Evolutionary conservation across 2,329 filamentous ascomycete species (phyloP).

Genomic region (Neofusicoccum sp.): DNA sequence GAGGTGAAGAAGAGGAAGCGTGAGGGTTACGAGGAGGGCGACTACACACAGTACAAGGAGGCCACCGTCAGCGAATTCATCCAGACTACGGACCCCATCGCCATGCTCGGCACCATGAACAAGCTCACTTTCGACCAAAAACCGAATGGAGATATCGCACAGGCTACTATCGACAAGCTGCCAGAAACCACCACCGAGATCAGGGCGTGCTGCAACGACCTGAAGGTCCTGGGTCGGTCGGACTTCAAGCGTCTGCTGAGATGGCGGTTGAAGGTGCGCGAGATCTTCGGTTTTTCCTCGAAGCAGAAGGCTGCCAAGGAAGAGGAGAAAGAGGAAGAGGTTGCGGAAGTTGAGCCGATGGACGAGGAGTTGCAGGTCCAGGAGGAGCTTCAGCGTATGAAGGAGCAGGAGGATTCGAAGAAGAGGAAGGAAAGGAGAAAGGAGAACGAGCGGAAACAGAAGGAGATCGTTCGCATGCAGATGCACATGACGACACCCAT

Average conservation of each 20-base stretch:
- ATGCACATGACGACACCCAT: constrained; percentile 95
- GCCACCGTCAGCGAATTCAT: constrained; percentile 89
- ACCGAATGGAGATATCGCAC: constrained; percentile 76
- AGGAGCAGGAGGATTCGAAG: constrained; percentile 73
- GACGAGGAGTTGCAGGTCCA: constrained; percentile 92
- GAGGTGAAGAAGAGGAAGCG: constrained; percentile 97
- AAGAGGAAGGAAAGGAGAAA: constrained; percentile 82
- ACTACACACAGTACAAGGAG: constrained; percentile 91
- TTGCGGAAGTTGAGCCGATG: constrained; percentile 84
- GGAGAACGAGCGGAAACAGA: constrained; percentile 93
- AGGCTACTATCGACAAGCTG: constrained; percentile 82
- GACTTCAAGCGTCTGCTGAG: constrained; percentile 89
- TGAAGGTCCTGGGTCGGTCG: constrained; percentile 89
- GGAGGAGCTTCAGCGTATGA: constrained; percentile 79
- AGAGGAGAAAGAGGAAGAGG: constrained; percentile 65
- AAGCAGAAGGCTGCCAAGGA: constrained; percentile 64
- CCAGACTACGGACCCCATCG: constrained; percentile 88
- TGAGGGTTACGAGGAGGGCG: constrained; percentile 96
- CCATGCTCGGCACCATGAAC: constrained; percentile 85
- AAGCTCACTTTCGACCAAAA: constrained; percentile 79
- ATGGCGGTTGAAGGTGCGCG: constrained; percentile 87
- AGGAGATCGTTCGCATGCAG: constrained; percentile 94
- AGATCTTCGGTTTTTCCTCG: constrained; percentile 82
- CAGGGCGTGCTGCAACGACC: constrained; percentile 73
- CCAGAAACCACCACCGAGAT: constrained; percentile 87